Conservation (phyloP, 495 filamentous ascomycete species). For the Ramalina peruviana region DNA sequence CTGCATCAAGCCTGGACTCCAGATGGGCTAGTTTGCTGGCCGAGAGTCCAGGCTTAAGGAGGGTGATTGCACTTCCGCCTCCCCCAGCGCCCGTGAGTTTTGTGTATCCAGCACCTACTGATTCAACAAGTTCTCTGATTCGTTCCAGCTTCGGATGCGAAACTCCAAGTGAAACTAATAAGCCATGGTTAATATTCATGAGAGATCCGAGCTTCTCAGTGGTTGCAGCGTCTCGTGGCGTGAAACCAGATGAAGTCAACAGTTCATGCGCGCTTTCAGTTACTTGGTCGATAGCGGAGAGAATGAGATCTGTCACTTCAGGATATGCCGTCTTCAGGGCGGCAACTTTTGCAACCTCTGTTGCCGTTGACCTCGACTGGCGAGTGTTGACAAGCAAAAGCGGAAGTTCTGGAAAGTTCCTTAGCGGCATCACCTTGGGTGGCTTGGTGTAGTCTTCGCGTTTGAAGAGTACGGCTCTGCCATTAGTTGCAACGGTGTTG, state of each 20-base stretch:
- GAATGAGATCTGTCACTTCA: constrained; percentile 56
- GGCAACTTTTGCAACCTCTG: constrained; percentile 76
- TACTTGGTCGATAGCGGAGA: constrained; percentile 73
- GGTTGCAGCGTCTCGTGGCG: constrained; percentile 39
- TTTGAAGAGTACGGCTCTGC: constrained; percentile 85
- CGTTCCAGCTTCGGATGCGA: constrained; percentile 89
- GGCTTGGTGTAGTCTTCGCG: constrained; percentile 64
- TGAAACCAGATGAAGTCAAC: constrained; percentile 49
- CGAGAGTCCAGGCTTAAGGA: constrained; percentile 53
- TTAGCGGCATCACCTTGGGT: constrained; percentile 60
- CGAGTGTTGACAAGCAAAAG: constrained; percentile 79
- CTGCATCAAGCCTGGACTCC: constrained; percentile 50
- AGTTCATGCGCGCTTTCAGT: constrained; percentile 59
- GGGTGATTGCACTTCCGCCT: constrained; percentile 85
- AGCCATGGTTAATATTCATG: constrained; percentile 83
- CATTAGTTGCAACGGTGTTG: constrained; percentile 88
- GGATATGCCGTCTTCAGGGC: constrained; percentile 54
- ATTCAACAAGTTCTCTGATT: constrained; percentile 81
- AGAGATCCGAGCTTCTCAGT: constrained; percentile 66
- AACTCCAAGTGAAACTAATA: constrained; percentile 76
- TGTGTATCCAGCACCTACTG: constrained; percentile 84
- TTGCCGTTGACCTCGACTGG: constrained; percentile 65
- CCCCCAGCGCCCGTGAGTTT: constrained; percentile 94
- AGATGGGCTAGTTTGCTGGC: constrained; percentile 41
- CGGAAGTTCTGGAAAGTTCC: constrained; percentile 78